A percentile compares a stretch with the other conserved stretches of the same genome.
phyloP scores from a whole-genome alignment of 345 rosid genomes.

The Gossypium ekmanianum region DNA sequence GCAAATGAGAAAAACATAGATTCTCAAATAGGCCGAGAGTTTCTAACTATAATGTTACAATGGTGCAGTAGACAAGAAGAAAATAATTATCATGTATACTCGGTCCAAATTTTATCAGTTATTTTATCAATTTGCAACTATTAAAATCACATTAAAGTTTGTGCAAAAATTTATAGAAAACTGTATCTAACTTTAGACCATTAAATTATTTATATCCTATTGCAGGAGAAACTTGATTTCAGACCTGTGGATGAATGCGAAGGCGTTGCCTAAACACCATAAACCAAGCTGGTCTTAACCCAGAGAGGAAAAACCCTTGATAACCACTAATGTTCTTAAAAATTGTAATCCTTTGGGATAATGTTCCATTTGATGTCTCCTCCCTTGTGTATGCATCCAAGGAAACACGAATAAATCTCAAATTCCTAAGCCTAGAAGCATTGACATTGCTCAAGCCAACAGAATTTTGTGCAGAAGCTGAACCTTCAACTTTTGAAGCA shows the following conservation, averaged over 20 bases:
- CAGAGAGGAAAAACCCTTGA: conserved; percentile 93
- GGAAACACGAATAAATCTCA: conserved; percentile 67
- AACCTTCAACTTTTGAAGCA: conserved; percentile 52
- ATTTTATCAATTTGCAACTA: neutral
- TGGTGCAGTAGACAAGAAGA: neutral
- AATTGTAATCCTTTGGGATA: conserved; percentile 64
- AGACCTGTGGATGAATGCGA: conserved; percentile 95
- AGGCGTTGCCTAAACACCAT: conserved; percentile 91
- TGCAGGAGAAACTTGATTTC: conserved; percentile 16
- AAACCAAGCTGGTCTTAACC: conserved; percentile 94
- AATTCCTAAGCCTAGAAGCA: conserved; percentile 80
- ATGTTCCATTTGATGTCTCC: conserved; percentile 49
- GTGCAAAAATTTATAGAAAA: conserved; percentile 8
- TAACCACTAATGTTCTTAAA: conserved; percentile 82
- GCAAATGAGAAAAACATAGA: neutral
- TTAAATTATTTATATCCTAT: neutral
- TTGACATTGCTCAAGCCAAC: conserved; percentile 35
- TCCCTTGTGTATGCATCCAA: conserved; percentile 82
- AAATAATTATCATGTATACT: neutral
- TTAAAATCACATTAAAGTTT: neutral
- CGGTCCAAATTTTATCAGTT: neutral
- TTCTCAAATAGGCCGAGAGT: neutral
- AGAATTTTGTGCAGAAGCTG: conserved; percentile 42
- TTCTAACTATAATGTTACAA: neutral
- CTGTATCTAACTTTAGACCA: neutral